Percentiles rank a stretch among this genome's conserved stretches.
Conservation (phyloP, 192 early-diverging fungal species). For the Coemansia sp. region DNA sequence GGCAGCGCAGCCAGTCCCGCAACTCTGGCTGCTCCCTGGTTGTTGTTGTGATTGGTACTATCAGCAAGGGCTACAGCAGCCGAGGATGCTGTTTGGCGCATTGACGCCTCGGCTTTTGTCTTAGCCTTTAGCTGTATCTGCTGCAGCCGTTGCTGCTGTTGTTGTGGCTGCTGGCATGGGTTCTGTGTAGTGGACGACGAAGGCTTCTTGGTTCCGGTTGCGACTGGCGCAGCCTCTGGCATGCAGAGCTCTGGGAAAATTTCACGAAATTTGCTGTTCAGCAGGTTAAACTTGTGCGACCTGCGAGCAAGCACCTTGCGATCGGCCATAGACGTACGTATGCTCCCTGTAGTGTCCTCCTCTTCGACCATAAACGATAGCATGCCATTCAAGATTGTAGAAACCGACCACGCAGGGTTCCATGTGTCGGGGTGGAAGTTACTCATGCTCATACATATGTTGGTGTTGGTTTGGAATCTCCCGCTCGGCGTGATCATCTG, state of each 20-base stretch:
- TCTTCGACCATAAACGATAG: slow-evolving; percentile 97
- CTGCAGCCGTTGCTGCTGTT: background rate
- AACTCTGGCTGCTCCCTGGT: slow-evolving; percentile 14
- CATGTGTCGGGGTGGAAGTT: slow-evolving; percentile 92
- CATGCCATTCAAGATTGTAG: slow-evolving; percentile 94
- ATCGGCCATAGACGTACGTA: slow-evolving; percentile 76
- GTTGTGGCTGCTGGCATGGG: background rate
- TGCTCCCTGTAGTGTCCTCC: slow-evolving; percentile 92
- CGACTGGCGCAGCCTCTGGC: slow-evolving; percentile 22
- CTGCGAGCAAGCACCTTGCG: slow-evolving; percentile 74
- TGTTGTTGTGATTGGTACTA: background rate
- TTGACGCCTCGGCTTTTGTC: background rate
- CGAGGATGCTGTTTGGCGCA: background rate
- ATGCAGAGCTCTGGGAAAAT: slow-evolving; percentile 85
- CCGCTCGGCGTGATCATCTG: slow-evolving; percentile 82
- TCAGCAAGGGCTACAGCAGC: slow-evolving; percentile 9
- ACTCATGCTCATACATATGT: slow-evolving; percentile 95
- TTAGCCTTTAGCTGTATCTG: background rate
- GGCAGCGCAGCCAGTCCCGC: slow-evolving; percentile 21
- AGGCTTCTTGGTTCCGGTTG: background rate
- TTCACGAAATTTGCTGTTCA: slow-evolving; percentile 73
- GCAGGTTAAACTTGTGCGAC: slow-evolving; percentile 79
- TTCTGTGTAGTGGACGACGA: background rate
- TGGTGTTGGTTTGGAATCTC: slow-evolving; percentile 88
- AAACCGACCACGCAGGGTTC: slow-evolving; percentile 97